These are phyloP conservation scores for Leccinum imitatum DNA, from an alignment of 768 basidiomycete species.

Conservation along the genomic window DNA sequence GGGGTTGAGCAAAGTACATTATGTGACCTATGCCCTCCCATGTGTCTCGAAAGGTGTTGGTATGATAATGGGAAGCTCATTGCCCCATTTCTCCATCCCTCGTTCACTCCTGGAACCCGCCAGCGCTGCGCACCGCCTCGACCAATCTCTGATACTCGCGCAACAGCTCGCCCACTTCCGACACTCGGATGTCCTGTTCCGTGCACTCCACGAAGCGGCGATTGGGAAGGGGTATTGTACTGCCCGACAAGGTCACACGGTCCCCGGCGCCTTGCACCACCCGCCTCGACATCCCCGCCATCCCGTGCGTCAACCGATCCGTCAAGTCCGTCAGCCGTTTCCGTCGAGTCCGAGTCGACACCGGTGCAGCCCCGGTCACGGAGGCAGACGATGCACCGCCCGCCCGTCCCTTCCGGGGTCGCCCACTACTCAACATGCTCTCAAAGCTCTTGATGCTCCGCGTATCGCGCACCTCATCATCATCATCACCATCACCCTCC, in stretches of 20 bases:
- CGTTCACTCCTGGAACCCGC: constrained; percentile 37
- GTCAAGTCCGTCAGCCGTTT: constrained; percentile 50
- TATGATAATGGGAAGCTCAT: too few relatives aligned
- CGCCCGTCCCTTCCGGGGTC: constrained; percentile 13
- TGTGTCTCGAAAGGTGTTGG: too few relatives aligned
- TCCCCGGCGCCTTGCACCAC: constrained; percentile 25
- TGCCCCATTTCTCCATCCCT: background rate
- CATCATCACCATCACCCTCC: constrained; percentile 24
- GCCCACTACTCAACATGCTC: constrained; percentile 65
- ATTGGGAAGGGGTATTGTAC: constrained; percentile 56
- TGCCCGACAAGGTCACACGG: constrained; percentile 24
- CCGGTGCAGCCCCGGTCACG: background rate
- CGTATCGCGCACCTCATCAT: constrained; percentile 46
- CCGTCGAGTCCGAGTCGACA: constrained; percentile 43
- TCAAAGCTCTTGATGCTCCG: constrained; percentile 85
- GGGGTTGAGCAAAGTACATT: too few relatives aligned
- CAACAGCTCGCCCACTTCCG: constrained; percentile 79
- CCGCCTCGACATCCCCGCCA: constrained; percentile 57
- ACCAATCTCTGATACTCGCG: constrained; percentile 79
- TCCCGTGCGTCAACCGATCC: constrained; percentile 71
- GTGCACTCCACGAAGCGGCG: constrained; percentile 69
- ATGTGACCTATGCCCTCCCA: too few relatives aligned
- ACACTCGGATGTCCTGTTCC: constrained; percentile 74
- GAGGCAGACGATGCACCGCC: background rate
- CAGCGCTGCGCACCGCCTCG: constrained; percentile 58